Evolutionary conservation across 176 grass and related monocot species (phyloP), one percentile per base, ranked within the genome.

Genomic region (Rhynchospora breviuscula): DNA sequence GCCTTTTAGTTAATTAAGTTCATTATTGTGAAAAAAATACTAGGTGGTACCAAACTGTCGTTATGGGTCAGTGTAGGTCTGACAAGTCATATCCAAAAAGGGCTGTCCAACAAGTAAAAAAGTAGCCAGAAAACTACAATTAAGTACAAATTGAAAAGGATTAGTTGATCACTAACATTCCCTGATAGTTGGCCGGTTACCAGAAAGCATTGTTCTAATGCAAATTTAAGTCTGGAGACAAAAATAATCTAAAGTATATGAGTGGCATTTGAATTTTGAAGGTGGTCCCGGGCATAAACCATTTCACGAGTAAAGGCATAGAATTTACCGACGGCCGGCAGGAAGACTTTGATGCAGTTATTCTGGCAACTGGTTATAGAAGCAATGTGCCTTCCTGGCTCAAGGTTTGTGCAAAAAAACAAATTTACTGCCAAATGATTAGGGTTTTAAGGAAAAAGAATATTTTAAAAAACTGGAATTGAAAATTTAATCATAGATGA

Each of bases 371-470:
- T 26, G 95, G 95, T 6, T 97, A 97, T 81, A 94, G 63, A 82
- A 97, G 92, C 84, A 94, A 92, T 81, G 95, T 97, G 26, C 78
- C 92, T 70, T 89, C 89, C 61, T 97, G 95, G 95, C 92, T 97
- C 78, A 94, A 97, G 95, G 95, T 97, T 70, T 59, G 73, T 56
- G 19, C 48, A 56, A 1, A 77, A 77, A 51, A 49, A 48, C 69
- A 47, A 75, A 12, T 51, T 15, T 75, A 14, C n/a, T 48, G 48
- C 18, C 6, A 44, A 14, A 18, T 21, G 3, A 5, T 19, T 47
- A 21, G 0, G 14, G 33, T 67, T 73, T 6, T 12, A 6, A 14
- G 8, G 26, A 11, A 25, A 51, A 69, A 44, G n/a, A 7, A 9
- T 18, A 43, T 51, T 22, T 2, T 2, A 40, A 74, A 23, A 22